Percentiles rank a stretch among this genome's conserved stretches.
Evolutionary conservation across 116 monocot genomes (phyloP).

Genomic region (Papilionanthe hybrid): DNA sequence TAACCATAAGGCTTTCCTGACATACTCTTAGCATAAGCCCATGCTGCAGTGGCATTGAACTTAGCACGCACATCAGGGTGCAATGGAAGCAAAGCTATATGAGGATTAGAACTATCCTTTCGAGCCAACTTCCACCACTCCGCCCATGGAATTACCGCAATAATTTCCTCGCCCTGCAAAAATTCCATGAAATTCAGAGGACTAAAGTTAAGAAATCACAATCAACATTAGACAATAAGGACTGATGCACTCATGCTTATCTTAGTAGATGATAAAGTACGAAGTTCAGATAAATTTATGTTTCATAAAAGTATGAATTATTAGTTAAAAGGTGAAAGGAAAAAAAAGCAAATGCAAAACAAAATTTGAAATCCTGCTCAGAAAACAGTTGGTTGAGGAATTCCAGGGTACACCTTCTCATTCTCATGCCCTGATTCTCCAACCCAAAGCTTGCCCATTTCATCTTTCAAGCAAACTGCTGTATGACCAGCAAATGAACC

Average conservation of each 20-base stretch:
- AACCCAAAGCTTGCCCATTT: slow-evolving; percentile 83
- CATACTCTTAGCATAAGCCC: slow-evolving; percentile 81
- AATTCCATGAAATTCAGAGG: background rate
- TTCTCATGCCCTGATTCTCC: slow-evolving; percentile 96
- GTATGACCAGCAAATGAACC: slow-evolving; percentile 97
- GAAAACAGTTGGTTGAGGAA: background rate
- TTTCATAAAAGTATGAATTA: background rate
- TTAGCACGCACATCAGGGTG: slow-evolving; percentile 68
- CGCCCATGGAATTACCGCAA: slow-evolving; percentile 83
- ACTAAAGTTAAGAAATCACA: background rate
- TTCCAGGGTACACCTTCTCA: slow-evolving; percentile 61
- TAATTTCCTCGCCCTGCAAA: slow-evolving; percentile 83
- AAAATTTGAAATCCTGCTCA: background rate
- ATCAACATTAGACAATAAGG: background rate
- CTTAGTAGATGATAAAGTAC: background rate
- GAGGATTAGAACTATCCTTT: slow-evolving; percentile 73
- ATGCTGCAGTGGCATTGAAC: slow-evolving; percentile 77
- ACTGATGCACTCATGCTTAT: background rate
- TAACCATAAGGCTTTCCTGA: slow-evolving; percentile 73
- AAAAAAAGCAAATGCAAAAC: background rate
- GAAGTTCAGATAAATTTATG: background rate
- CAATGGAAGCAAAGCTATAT: slow-evolving; percentile 70
- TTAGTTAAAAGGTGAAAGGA: background rate
- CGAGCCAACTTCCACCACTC: slow-evolving; percentile 85
- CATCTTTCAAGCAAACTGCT: slow-evolving; percentile 93